Evolutionary conservation across 371 early-diverging fungal genomes (phyloP).

Genomic region (Batkoa obscura): DNA sequence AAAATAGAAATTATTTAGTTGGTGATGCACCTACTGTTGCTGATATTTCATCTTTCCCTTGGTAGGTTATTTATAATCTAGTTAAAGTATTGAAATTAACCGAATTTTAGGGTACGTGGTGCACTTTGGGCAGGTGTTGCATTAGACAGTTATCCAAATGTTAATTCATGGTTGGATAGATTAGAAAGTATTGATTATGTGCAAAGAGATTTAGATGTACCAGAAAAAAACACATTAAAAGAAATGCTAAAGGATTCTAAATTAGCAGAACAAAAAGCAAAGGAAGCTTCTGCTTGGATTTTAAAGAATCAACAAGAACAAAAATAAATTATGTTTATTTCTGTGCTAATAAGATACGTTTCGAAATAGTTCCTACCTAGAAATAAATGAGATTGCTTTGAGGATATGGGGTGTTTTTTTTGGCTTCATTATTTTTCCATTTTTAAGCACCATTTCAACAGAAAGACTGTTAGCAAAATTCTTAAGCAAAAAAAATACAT

Average conservation of each 20-base stretch:
- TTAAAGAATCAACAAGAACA: background rate
- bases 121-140: background rate
- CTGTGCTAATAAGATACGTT: too few relatives aligned
- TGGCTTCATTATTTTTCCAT: too few relatives aligned
- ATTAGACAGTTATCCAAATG: slow-evolving; percentile 5
- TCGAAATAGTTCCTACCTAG: too few relatives aligned
- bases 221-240: slow-evolving; percentile 3
- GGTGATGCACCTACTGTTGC: slow-evolving; percentile 10
- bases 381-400: too few relatives aligned
- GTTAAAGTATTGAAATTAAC: background rate
- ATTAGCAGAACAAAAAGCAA: background rate
- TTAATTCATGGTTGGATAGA: slow-evolving; percentile 6
- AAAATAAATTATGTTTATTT: too few relatives aligned
- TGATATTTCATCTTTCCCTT: background rate
- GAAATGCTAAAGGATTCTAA: background rate
- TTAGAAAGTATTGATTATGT: background rate
- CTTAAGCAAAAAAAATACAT: too few relatives aligned
- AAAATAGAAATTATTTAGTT: slow-evolving; percentile 15
- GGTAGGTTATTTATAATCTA: background rate
- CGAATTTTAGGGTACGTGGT: background rate
- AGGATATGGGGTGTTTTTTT: too few relatives aligned
- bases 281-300: slow-evolving; percentile 2
- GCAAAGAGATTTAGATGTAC: slow-evolving; percentile 9
- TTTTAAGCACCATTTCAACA: too few relatives aligned
- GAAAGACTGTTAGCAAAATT: too few relatives aligned